These are phyloP conservation scores for Phytophthora tubulina DNA, from an alignment of 352 stramenopile genomes.

Conservation along the genomic window DNA sequence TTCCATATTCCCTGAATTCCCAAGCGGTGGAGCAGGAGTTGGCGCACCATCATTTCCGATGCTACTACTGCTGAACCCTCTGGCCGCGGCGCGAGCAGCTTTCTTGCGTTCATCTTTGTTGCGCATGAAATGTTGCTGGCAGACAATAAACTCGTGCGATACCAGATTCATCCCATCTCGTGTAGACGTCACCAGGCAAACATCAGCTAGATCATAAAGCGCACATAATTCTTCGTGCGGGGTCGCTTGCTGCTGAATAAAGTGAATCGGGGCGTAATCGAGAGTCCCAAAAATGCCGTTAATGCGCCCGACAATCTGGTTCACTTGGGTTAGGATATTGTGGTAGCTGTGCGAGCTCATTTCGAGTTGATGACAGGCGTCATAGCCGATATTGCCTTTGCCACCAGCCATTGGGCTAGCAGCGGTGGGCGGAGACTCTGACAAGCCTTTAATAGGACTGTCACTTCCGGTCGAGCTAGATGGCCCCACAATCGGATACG, in stretches of 20 bases:
- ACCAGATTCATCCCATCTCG: slow-evolving; percentile 93
- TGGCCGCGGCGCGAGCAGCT: slow-evolving; percentile 44
- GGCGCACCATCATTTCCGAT: not conserved
- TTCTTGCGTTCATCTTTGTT: slow-evolving; percentile 78
- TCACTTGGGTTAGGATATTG: slow-evolving; percentile 81
- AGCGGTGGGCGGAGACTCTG: slow-evolving; percentile 36
- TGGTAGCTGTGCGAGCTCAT: slow-evolving; percentile 83
- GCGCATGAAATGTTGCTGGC: slow-evolving; percentile 87
- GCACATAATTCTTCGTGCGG: slow-evolving; percentile 89
- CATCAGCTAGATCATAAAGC: slow-evolving; percentile 90
- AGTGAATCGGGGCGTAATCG: slow-evolving; percentile 92
- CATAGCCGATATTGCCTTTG: slow-evolving; percentile 43
- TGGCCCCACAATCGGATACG: slow-evolving; percentile 32
- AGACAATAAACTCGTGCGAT: slow-evolving; percentile 91
- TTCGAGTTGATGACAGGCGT: slow-evolving; percentile 70
- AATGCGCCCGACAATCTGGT: slow-evolving; percentile 90
- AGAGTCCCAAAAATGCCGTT: slow-evolving; percentile 90
- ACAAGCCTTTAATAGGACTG: slow-evolving; percentile 39
- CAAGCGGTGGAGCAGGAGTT: slow-evolving; percentile 1
- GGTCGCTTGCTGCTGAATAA: slow-evolving; percentile 86
- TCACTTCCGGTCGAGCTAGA: slow-evolving; percentile 36
- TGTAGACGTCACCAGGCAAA: slow-evolving; percentile 90
- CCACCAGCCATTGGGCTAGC: slow-evolving; percentile 33
- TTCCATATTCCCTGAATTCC: not conserved
- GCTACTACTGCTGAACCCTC: slow-evolving; percentile 5